A percentile compares a stretch with the other conserved stretches of the same genome.
phyloP scores from a whole-genome alignment of 2,329 filamentous ascomycete species.

The Pyrenophora graminea region DNA sequence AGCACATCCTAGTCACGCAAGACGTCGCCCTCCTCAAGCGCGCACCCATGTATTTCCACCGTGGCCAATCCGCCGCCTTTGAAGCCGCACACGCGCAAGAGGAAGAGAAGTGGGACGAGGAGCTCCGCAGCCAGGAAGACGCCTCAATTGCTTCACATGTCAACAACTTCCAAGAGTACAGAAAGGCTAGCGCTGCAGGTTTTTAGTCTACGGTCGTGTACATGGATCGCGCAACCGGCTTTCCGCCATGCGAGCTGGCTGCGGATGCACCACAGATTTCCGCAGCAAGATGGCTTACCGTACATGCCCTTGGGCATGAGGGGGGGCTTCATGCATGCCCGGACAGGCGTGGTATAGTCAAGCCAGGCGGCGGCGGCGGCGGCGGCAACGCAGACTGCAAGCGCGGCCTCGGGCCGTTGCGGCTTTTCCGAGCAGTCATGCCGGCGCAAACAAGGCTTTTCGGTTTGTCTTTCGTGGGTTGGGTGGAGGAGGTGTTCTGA shows the following conservation, averaged over 20 bases:
- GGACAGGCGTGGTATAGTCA: slow-evolving; percentile 3
- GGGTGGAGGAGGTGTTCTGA: too few relatives aligned
- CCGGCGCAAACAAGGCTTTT: background rate
- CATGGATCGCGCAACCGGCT: slow-evolving; percentile 3
- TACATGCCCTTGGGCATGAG: background rate
- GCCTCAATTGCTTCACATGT: slow-evolving; percentile 23
- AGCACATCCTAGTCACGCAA: slow-evolving; percentile 53
- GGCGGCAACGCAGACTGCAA: background rate
- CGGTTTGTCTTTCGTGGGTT: too few relatives aligned
- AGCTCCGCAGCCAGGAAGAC: slow-evolving; percentile 38
- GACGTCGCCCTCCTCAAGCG: slow-evolving; percentile 50
- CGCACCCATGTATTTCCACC: slow-evolving; percentile 50
- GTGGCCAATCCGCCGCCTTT: slow-evolving; percentile 50
- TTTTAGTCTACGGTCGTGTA: slow-evolving; percentile 22
- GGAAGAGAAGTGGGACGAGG: slow-evolving; percentile 53
- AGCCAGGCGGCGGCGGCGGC: background rate
- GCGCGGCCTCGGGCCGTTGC: slow-evolving; percentile 23
- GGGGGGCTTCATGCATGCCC: background rate
- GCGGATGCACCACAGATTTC: background rate
- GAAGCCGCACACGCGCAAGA: slow-evolving; percentile 48
- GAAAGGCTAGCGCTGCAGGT: slow-evolving; percentile 45
- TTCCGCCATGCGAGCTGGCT: background rate
- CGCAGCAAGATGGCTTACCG: background rate
- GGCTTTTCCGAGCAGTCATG: background rate
- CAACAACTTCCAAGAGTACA: slow-evolving; percentile 53